Percentiles rank a stretch among this genome's conserved stretches.
phyloP scores from a whole-genome alignment of 257 asterid species.

The Solanum chiquidenum region DNA sequence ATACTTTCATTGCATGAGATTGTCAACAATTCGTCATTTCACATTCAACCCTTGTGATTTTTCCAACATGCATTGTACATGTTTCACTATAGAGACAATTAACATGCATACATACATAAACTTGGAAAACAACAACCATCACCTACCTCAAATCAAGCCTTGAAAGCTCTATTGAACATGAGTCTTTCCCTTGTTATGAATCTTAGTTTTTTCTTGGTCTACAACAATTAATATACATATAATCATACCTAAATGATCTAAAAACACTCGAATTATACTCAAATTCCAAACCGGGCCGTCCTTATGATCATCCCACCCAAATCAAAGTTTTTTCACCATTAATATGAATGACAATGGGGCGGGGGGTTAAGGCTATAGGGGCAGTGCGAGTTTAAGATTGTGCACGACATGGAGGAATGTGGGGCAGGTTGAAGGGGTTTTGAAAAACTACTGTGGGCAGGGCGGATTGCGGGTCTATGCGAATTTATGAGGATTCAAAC shows the following conservation, averaged over 20 bases:
- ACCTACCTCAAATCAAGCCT: not conserved
- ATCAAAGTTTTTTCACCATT: not conserved
- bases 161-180: not conserved
- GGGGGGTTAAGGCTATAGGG: not conserved
- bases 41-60: not conserved
- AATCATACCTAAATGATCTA: not conserved
- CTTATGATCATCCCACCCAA: not conserved
- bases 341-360: not conserved
- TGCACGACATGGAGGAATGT: not conserved
- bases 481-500: not conserved
- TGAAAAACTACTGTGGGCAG: not conserved
- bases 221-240: too few species aligned
- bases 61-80: not conserved
- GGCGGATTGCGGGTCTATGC: not conserved
- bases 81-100: not conserved
- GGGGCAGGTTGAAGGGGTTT: not conserved
- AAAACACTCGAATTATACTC: not conserved
- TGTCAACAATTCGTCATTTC: not conserved
- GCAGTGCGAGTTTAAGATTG: not conserved
- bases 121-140: not conserved
- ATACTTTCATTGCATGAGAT: not conserved
- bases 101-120: not conserved
- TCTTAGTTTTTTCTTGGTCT: not conserved
- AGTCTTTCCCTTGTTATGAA: not conserved
- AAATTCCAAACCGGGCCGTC: not conserved